Conservation (phyloP, 345 rosid species). For the Hypericum androsaemum region DNA sequence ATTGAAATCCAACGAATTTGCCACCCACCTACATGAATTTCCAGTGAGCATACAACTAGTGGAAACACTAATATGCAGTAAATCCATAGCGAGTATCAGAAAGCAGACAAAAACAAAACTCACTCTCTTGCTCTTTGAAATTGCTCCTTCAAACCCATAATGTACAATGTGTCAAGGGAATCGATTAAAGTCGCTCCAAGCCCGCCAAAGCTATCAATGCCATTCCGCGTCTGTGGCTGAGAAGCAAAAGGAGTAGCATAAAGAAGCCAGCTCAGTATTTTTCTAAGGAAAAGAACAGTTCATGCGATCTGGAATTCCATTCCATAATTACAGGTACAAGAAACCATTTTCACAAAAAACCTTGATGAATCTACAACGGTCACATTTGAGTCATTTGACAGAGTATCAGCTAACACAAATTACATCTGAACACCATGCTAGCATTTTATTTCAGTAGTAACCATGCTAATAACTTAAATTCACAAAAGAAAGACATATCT, state of each 20-base stretch:
- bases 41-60: background rate
- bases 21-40: conserved; percentile 68
- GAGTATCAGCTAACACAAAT: too few relatives aligned
- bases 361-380: too few relatives aligned
- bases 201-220: conserved; percentile 91
- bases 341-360: too few relatives aligned
- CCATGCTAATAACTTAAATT: too few relatives aligned
- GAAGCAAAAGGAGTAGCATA: conserved; percentile 1
- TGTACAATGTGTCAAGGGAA: conserved; percentile 76
- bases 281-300: too few relatives aligned
- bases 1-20: conserved; percentile 79
- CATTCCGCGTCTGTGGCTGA: conserved; percentile 84
- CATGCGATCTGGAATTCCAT: too few relatives aligned
- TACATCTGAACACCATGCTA: too few relatives aligned
- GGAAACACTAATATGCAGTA: background rate
- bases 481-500: too few relatives aligned
- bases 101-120: conserved; percentile 23
- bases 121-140: conserved; percentile 88
- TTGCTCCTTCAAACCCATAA: conserved; percentile 85
- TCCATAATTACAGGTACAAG: too few relatives aligned
- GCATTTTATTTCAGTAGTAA: too few relatives aligned
- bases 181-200: conserved; percentile 93
- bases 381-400: too few relatives aligned
- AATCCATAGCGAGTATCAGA: background rate
- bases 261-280: too few relatives aligned